Base-by-base conservation (phyloP, 176 grass and related monocot genomes). In the Calamus simplicifolius region DNA sequence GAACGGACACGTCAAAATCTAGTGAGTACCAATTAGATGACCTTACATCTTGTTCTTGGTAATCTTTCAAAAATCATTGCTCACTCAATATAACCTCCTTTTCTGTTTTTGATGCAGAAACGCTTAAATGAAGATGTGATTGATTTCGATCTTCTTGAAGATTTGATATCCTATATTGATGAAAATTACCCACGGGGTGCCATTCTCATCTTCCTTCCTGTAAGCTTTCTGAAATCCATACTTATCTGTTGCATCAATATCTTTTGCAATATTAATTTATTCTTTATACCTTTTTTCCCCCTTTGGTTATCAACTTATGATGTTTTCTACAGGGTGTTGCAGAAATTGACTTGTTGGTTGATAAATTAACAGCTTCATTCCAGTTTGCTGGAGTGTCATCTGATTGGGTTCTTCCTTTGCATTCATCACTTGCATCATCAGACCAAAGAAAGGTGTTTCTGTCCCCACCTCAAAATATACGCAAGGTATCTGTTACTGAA, bases 141-240 rank as follows among this genome's bases (percentile, higher is more conserved):
- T 58, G 91, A 96, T 87, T 96, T 96, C 43, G 91, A 96, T 70
- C 77, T 90, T 38, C 68, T 96, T 69, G 91, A 96, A 87, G 91
- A 96, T 72, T 87, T 96, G 78, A 83, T 96, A 82, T 82, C 75
- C 80, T 85, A 87, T 77, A 96, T 90, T 57, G 91, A 96, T 68
- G 86, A 87, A 71, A 76, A 82, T 38, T 90, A 59, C 54, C 86
- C 83, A 19, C 29, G 58, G 70, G 91, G 91, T 27, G 91, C 91
- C 57, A 72, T 96, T 82, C 83, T 96, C 50, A 77, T 96, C 58
- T 96, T 96, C 72, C 80, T 96, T 74, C 91, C 91, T 82, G 91
- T 96, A 90, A 78, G 80, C 51, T 25, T n/a, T 62, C 27, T 25
- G 10, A 18, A 72, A 29, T 52, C 18, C 53, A 1, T 12, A 5